Base-by-base conservation (phyloP, 108 stramenopile genomes). In the Cyclotella kingstonii region DNA sequence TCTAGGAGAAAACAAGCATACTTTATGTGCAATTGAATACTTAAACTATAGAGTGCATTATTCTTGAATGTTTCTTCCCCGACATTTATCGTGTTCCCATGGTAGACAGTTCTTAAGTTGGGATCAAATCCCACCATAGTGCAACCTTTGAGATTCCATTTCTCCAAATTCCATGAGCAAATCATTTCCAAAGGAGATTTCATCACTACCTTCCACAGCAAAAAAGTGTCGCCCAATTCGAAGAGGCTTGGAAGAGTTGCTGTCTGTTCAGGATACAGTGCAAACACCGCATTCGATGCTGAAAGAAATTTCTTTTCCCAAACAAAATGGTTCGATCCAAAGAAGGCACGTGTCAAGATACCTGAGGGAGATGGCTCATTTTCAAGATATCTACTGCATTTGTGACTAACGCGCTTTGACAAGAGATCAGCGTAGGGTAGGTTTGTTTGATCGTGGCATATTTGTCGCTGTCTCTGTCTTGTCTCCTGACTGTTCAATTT, bases 111-210 rank as follows among this genome's bases (percentile, higher is more conserved):
- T 48, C 56, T 50, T 25, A 72, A 35, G 4, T 50, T 31, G 27
- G 77, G 77, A 67, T 78, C 77, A 67, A 60, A 78, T 19, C 65
- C 77, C 34, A 73, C 17, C 71, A 78, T 78, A 11, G 71, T 78
- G 15, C 59, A 60, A 3, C 73, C 73, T 29, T 39, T 44, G 4
- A 75, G 31, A 25, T 46, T 28, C 12, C 31, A 52, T 52, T 57
- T 34, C 14, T 59, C 35, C 3, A 78, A 33, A 31, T 68, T 44
- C 66, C 66, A 73, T 21, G 63, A 39, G 11, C 42, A 63, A 42
- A 78, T 78, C 26, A 73, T 12, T 61, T 78, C 77, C 21, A 68
- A 43, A 0, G 77, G 77, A 17, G 77, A 33, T 42, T 65, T 66
- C 44, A 60, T 33, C 23, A 36, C 25, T 5, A 72, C 70, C 41